Evolutionary conservation across 192 early-diverging fungal species (phyloP).

Genomic region (Coemansia sp.): DNA sequence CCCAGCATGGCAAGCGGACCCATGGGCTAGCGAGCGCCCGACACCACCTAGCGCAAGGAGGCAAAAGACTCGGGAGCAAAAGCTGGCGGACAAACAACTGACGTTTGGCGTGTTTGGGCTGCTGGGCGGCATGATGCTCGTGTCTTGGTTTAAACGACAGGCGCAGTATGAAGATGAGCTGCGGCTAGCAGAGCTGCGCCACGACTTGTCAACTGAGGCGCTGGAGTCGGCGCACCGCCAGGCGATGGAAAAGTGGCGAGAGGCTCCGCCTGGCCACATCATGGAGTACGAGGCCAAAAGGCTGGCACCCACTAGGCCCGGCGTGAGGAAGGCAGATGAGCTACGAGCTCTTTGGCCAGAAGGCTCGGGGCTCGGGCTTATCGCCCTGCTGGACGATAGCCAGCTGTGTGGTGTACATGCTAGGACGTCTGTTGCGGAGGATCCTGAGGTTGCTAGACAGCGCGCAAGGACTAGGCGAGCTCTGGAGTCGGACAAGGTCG

Average conservation of each 20-base stretch:
- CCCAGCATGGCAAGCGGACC: not conserved
- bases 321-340: slow-evolving; percentile 16
- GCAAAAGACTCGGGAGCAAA: slow-evolving; percentile 10
- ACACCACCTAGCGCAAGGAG: not conserved
- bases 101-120: slow-evolving; percentile 31
- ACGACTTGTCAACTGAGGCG: slow-evolving; percentile 3
- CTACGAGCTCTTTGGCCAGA: slow-evolving; percentile 37
- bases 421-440: slow-evolving; percentile 17
- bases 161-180: slow-evolving; percentile 18
- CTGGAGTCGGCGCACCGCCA: slow-evolving; percentile 30
- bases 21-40: slow-evolving; percentile 44
- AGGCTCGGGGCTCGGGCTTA: slow-evolving; percentile 41
- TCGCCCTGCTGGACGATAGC: slow-evolving; percentile 36
- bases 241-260: slow-evolving; percentile 36
- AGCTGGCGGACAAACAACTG: slow-evolving; percentile 7
- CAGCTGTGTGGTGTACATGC: slow-evolving; percentile 41
- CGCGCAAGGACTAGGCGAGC: slow-evolving; percentile 19
- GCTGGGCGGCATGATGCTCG: slow-evolving; percentile 21
- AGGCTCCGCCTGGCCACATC: slow-evolving; percentile 34
- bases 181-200: slow-evolving; percentile 5
- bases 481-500: slow-evolving; percentile 28
- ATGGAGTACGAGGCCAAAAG: slow-evolving; percentile 36
- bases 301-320: slow-evolving; percentile 11
- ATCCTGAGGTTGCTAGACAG: slow-evolving; percentile 7
- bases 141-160: slow-evolving; percentile 11